phyloP scores from a whole-genome alignment of 768 basidiomycete genomes.

The Naganishia vishniacii region DNA sequence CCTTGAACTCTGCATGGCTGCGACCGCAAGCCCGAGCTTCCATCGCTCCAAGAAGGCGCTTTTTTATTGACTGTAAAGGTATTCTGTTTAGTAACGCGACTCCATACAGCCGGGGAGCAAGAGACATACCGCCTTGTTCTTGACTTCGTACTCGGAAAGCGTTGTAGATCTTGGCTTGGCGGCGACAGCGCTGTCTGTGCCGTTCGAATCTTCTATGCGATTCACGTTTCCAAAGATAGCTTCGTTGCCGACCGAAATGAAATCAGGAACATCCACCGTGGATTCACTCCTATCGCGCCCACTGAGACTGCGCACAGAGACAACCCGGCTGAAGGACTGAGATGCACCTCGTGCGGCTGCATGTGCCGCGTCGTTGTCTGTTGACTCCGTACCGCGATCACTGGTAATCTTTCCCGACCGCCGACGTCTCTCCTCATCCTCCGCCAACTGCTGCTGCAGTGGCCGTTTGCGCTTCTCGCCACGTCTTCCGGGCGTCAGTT shows the following conservation, averaged over 20 bases:
- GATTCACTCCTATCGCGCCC: no score
- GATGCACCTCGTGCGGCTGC: no score
- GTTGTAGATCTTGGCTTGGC: neutral
- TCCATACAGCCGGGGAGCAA: neutral
- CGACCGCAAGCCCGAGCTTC: slow-evolving; percentile 34
- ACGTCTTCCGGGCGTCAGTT: slow-evolving; percentile 40
- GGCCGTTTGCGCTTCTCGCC: slow-evolving; percentile 40
- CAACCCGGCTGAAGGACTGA: no score
- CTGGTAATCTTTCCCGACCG: slow-evolving; percentile 1
- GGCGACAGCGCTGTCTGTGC: neutral
- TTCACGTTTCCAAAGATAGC: slow-evolving; percentile 2
- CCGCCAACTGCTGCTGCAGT: slow-evolving; percentile 27
- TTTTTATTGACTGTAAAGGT: slow-evolving; percentile 37
- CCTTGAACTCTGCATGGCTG: slow-evolving; percentile 41
- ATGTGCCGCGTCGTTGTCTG: no score
- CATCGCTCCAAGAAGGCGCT: slow-evolving; percentile 37
- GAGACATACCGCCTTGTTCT: slow-evolving; percentile 20
- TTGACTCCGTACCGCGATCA: neutral
- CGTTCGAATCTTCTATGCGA: neutral
- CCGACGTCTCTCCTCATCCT: slow-evolving; percentile 7
- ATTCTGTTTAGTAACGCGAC: neutral
- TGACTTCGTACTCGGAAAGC: neutral
- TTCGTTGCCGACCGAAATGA: neutral
- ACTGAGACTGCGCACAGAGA: no score
- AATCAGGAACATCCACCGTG: no score